Percentiles rank a stretch among this genome's conserved stretches.
These are phyloP conservation scores for Wallacemonas sp. DNA, from an alignment of 208 protist genomes.

Conservation along the genomic window DNA sequence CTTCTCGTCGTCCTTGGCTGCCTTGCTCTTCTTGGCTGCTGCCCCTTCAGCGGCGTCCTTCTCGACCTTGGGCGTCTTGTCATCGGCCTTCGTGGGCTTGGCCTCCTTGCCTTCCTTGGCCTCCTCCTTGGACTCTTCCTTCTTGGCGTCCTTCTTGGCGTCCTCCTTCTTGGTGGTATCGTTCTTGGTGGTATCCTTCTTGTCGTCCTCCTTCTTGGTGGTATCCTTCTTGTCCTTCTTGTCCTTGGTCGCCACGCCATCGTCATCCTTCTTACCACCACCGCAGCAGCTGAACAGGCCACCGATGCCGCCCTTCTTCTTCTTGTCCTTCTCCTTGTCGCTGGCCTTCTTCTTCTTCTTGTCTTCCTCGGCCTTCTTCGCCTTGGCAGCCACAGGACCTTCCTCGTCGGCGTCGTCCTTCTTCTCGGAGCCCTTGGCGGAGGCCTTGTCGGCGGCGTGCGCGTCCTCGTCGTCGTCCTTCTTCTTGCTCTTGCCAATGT, in stretches of 20 bases:
- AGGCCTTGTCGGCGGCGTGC: background rate
- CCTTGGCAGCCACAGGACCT: constrained; percentile 1
- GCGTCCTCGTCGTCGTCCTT: background rate
- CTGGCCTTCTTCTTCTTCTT: constrained; percentile 23
- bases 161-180: background rate
- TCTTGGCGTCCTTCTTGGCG: background rate
- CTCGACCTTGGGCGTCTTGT: constrained; percentile 1
- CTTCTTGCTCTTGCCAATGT: background rate
- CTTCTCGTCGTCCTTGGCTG: constrained; percentile 1
- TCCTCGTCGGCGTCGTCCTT: constrained; percentile 14
- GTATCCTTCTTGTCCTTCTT: constrained; percentile 4
- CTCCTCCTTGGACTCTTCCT: background rate
- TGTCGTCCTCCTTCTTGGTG: constrained; percentile 14
- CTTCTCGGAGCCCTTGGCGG: background rate
- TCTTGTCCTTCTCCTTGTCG: constrained; percentile 17
- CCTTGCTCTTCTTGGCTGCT: background rate
- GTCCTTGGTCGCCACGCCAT: constrained; percentile 2
- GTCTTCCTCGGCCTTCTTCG: constrained; percentile 13
- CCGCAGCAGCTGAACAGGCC: constrained; percentile 16
- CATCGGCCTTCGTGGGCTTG: background rate
- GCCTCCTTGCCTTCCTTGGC: background rate
- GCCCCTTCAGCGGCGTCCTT: too few species aligned
- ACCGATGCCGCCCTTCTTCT: constrained; percentile 12
- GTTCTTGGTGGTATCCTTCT: constrained; percentile 10
- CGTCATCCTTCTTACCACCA: constrained; percentile 9